phyloP scores from a whole-genome alignment of 768 basidiomycete genomes.

The Stropharia rugosoannulata region DNA sequence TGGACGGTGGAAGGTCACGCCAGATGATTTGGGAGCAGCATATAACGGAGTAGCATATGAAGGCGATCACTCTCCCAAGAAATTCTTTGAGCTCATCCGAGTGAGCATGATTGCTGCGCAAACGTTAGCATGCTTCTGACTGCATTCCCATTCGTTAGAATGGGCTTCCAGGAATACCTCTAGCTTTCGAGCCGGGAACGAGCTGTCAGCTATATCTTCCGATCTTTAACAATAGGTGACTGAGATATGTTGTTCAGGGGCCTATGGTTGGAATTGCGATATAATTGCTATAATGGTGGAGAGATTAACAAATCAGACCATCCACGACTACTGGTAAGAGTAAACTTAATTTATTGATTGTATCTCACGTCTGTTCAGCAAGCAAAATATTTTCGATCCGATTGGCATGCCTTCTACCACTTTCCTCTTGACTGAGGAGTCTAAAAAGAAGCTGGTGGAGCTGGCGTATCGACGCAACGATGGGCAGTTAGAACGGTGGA shows the following conservation, averaged over 20 bases:
- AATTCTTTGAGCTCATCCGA: slow-evolving; percentile 20
- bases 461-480: slow-evolving; percentile 22
- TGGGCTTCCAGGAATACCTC: slow-evolving; percentile 20
- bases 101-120: slow-evolving; percentile 7
- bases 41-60: slow-evolving; percentile 17
- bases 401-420: slow-evolving; percentile 25
- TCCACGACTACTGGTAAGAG: slow-evolving; percentile 30
- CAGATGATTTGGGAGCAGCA: slow-evolving; percentile 9
- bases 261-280: slow-evolving; percentile 29
- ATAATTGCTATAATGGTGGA: slow-evolving; percentile 26
- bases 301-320: slow-evolving; percentile 19
- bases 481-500: slow-evolving; percentile 17
- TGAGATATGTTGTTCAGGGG: slow-evolving; percentile 15
- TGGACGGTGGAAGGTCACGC: not conserved
- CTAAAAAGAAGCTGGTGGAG: slow-evolving; percentile 17
- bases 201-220: slow-evolving; percentile 18
- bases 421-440: slow-evolving; percentile 26
- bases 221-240: not conserved
- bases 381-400: slow-evolving; percentile 30
- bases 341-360: not conserved
- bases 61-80: slow-evolving; percentile 14
- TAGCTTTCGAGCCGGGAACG: slow-evolving; percentile 31
- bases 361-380: slow-evolving; percentile 8
- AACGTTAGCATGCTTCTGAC: not conserved
- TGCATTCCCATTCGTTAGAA: slow-evolving; percentile 15